phyloP scores from a whole-genome alignment of 495 filamentous ascomycete species.

The Hypoxylon lienhwacheense region DNA sequence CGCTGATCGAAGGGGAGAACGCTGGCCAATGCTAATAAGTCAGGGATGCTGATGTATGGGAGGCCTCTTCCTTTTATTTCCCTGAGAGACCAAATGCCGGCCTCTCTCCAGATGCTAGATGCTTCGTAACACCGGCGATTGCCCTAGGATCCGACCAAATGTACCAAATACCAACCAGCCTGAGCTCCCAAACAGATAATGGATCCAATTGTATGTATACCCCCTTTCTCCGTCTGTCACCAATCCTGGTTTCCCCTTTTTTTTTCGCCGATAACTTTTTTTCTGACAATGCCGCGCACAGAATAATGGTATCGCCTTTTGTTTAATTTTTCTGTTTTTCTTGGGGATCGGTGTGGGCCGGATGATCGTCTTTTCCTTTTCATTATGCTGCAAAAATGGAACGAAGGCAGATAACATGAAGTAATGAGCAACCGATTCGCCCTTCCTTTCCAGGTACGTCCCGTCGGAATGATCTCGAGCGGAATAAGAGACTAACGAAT shows the following conservation, averaged over 20 bases:
- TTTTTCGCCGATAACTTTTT: constrained; percentile 21
- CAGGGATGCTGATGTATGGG: constrained; percentile 27
- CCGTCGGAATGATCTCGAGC: constrained; percentile 7
- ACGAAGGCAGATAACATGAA: constrained; percentile 21
- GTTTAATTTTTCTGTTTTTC: constrained; percentile 16
- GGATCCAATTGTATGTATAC: constrained; percentile 34
- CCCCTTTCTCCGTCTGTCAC: constrained; percentile 18
- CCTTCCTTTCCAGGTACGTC: constrained; percentile 9
- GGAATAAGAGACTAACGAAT: neutral
- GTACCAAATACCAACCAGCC: constrained; percentile 34
- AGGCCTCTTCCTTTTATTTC: constrained; percentile 16
- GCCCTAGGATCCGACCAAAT: constrained; percentile 32
- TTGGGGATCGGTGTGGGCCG: constrained; percentile 14
- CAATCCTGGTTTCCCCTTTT: constrained; percentile 17
- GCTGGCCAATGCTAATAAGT: constrained; percentile 36
- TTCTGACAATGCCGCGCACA: constrained; percentile 22
- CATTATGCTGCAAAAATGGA: constrained; percentile 31
- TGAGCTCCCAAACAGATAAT: constrained; percentile 29
- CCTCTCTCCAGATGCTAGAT: constrained; percentile 32
- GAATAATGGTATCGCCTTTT: constrained; percentile 32
- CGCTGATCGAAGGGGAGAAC: constrained; percentile 33
- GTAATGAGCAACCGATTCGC: constrained; percentile 26
- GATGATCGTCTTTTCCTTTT: constrained; percentile 28
- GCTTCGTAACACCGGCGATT: constrained; percentile 29
- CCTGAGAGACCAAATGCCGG: constrained; percentile 25